phyloP scores from a whole-genome alignment of 352 stramenopile species.

The Elongisporangium undulatum region DNA sequence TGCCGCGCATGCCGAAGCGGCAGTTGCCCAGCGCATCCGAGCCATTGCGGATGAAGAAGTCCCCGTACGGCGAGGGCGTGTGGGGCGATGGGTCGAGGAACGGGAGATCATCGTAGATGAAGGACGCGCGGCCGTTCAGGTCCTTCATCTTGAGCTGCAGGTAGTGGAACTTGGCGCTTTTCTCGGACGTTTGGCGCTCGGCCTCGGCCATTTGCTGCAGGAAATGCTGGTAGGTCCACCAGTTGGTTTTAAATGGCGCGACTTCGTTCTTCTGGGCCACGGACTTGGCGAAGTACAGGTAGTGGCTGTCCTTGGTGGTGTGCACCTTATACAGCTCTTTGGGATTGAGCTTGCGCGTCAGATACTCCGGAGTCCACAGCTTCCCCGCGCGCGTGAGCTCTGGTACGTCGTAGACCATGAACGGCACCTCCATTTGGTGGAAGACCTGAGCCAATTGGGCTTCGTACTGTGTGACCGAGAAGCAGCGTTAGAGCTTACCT shows the following conservation, averaged over 20 bases:
- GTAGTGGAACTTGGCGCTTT: conserved; percentile 43
- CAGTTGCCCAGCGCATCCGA: conserved; percentile 25
- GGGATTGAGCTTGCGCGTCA: conserved; percentile 34
- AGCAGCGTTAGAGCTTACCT: background rate
- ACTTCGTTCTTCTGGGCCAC: conserved; percentile 22
- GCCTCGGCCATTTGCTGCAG: conserved; percentile 20
- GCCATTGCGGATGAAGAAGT: conserved; percentile 49
- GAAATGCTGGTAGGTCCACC: conserved; percentile 65
- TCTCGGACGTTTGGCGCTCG: conserved; percentile 11
- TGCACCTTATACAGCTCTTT: conserved; percentile 55
- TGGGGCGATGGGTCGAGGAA: conserved; percentile 91
- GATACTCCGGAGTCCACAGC: conserved; percentile 79
- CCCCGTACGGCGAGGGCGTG: conserved; percentile 26
- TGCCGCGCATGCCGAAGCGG: conserved; percentile 90
- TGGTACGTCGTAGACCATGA: conserved; percentile 91
- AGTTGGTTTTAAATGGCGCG: conserved; percentile 39
- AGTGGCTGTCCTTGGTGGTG: conserved; percentile 87
- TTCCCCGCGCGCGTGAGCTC: conserved; percentile 59
- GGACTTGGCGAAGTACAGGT: conserved; percentile 91
- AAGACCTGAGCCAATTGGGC: conserved; percentile 87
- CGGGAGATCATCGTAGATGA: conserved; percentile 84
- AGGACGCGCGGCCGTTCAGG: conserved; percentile 29
- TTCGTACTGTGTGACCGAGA: conserved; percentile 49
- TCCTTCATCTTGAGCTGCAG: conserved; percentile 53
- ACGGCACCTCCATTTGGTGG: conserved; percentile 91